Conservation (phyloP, 2,329 filamentous ascomycete genomes). For the Parafenestella ontariensis region DNA sequence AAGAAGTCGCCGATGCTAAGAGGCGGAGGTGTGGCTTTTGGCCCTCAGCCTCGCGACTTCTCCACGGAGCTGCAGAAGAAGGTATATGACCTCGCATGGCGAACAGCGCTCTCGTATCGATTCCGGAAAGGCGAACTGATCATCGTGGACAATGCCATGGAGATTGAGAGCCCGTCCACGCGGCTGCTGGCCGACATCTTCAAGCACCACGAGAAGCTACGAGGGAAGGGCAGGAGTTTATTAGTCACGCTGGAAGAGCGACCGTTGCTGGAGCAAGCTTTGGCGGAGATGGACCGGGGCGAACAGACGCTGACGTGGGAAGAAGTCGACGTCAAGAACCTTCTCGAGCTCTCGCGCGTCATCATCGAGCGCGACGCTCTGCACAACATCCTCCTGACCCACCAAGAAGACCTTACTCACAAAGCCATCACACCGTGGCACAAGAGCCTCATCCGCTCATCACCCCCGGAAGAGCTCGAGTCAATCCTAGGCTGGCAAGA, state of each 20-base stretch:
- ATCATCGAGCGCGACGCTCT: conserved; percentile 86
- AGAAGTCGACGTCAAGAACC: conserved; percentile 95
- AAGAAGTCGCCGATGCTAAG: conserved; percentile 81
- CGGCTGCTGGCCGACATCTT: conserved; percentile 74
- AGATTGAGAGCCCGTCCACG: conserved; percentile 70
- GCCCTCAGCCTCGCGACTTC: conserved; percentile 93
- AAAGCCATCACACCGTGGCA: conserved; percentile 28
- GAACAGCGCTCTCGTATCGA: conserved; percentile 90
- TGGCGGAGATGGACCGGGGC: conserved; percentile 70
- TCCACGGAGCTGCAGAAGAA: conserved; percentile 82
- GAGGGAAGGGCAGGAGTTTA: conserved; percentile 36
- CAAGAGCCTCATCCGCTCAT: conserved; percentile 23
- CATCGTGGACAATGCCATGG: conserved; percentile 79
- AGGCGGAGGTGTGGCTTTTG: conserved; percentile 87
- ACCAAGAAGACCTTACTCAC: conserved; percentile 40
- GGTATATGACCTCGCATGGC: conserved; percentile 94
- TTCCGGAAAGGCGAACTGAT: conserved; percentile 87
- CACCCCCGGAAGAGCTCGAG: conserved; percentile 30
- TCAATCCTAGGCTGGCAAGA: conserved; percentile 36
- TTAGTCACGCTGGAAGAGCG: conserved; percentile 39
- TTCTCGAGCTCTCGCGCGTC: conserved; percentile 83
- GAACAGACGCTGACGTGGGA: conserved; percentile 72
- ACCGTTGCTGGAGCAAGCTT: conserved; percentile 67
- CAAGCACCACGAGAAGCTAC: conserved; percentile 65
- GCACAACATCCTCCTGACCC: conserved; percentile 67